Base-by-base conservation (phyloP, 495 filamentous ascomycete species). In the Aspergillus diversus region DNA sequence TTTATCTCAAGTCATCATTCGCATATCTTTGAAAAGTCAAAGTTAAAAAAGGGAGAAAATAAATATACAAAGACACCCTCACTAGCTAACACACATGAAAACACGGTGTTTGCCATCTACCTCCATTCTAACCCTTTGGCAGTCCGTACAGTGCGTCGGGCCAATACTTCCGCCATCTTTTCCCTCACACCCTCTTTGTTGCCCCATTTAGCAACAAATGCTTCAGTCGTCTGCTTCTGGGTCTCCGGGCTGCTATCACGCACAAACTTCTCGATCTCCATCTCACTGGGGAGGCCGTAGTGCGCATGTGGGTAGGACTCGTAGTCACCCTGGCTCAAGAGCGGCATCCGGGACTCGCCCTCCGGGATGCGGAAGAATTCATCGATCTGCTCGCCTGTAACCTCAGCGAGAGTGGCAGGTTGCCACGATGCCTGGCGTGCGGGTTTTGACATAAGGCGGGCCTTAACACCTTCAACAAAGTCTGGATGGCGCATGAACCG, bases 401-500 rank as follows among this genome's bases (percentile, higher is more conserved):
- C 84, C 37, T 87, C 87, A 27, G 84, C 79, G 9, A 97, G 80
- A 5, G 80, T 83, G 27, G 82, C 81, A 5, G 94, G 94, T 55
- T 89, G 69, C 92, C 93, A 97, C 46, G 76, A 73, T 3, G 90
- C 85, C 32, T 76, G 76, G 56, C 80, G 74, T 21, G 83, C 59
- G 13, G 83, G 80, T 76, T 92, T 91, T 35, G 83, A 80, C 64
- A 93, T 83, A 31, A 98, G 81, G 27, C 85, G 81, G 32, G 92
- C 88, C 57, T 84, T 85, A 48, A 98, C 93, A 43, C 95, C 95
- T 73, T 92, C 88, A 50, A 84, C 84, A 74, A 98, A 99, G 73
- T 99, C 95, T 5, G 86, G 89, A 69, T 91, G 86, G 35, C 76
- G 72, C 94, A 98, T 97, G 81, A 98, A 97, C 55, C 84, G 82